Percentiles rank a stretch among this genome's conserved stretches.
phyloP scores from a whole-genome alignment of 179 eudicot species.

The Carnegiea gigantea region DNA sequence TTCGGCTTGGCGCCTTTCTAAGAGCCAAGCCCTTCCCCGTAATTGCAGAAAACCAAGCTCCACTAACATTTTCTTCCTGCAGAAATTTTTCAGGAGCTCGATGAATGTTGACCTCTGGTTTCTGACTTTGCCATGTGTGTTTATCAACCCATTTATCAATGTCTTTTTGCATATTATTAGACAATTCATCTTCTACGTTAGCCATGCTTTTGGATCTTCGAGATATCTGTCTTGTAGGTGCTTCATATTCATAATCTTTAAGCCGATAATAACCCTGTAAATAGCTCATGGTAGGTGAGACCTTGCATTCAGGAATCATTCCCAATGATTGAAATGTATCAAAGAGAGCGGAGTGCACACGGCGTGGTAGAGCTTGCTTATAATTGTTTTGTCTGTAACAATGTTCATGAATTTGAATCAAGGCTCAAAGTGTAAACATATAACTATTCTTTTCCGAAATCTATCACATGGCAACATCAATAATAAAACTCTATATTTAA shows the following conservation, averaged over 20 bases:
- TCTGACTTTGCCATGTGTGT: slow-evolving; percentile 43
- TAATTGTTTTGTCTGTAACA: slow-evolving; percentile 47
- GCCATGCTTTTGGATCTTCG: slow-evolving; percentile 57
- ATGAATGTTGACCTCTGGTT: slow-evolving; percentile 48
- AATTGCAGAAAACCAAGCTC: slow-evolving; percentile 49
- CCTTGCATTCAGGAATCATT: slow-evolving; percentile 36
- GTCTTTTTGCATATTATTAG: slow-evolving; percentile 20
- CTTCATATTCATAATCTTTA: slow-evolving; percentile 32
- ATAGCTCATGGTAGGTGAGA: slow-evolving; percentile 59
- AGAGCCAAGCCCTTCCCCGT: slow-evolving; percentile 64
- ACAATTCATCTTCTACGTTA: slow-evolving; percentile 33
- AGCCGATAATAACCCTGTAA: slow-evolving; percentile 65
- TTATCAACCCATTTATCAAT: slow-evolving; percentile 44
- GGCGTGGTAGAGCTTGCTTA: slow-evolving; percentile 41
- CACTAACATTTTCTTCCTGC: slow-evolving; percentile 44
- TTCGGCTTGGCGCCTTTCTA: slow-evolving; percentile 53
- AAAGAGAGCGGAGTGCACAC: slow-evolving; percentile 53
- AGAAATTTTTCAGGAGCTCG: slow-evolving; percentile 49
- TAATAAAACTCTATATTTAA: too few relatives aligned
- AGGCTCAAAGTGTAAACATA: background rate
- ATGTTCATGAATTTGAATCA: background rate
- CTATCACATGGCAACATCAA: too few relatives aligned
- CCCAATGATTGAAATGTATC: slow-evolving; percentile 53
- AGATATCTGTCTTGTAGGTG: slow-evolving; percentile 20
- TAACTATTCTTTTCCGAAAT: background rate